A percentile compares a stretch with the other conserved stretches of the same genome.
phyloP scores from a whole-genome alignment of 2,329 filamentous ascomycete genomes.

The Venturiaceae sp. region DNA sequence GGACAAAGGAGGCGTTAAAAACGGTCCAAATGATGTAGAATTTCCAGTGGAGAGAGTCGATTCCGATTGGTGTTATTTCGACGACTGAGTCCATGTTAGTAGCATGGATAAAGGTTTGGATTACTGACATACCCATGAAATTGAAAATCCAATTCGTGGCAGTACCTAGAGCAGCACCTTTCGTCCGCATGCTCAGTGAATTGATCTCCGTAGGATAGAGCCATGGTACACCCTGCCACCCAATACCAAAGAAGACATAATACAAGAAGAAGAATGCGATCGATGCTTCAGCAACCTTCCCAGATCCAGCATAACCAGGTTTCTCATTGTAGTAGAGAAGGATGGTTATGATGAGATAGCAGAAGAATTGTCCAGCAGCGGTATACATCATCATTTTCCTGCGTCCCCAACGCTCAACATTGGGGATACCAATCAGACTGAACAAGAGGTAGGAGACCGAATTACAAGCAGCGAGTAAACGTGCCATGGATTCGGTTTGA shows the following conservation, averaged over 20 bases:
- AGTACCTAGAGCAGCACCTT: conserved; percentile 40
- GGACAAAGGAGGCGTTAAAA: conserved; percentile 38
- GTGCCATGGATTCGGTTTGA: conserved; percentile 35
- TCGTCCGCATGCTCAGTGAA: conserved; percentile 34
- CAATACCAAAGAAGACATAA: conserved; percentile 71
- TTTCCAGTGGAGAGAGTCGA: conserved; percentile 28
- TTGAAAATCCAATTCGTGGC: conserved; percentile 45
- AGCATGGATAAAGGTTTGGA: neutral
- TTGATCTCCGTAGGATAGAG: conserved; percentile 49
- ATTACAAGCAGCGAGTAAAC: conserved; percentile 44
- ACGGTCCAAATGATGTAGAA: conserved; percentile 37
- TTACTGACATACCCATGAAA: conserved; percentile 14
- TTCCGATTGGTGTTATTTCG: conserved; percentile 34
- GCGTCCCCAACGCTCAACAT: conserved; percentile 71
- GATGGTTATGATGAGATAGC: conserved; percentile 45
- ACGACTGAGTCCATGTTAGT: conserved; percentile 18
- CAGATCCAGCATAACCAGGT: conserved; percentile 21
- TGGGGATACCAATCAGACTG: conserved; percentile 30
- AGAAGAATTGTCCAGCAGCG: conserved; percentile 72
- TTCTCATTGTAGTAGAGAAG: conserved; percentile 27
- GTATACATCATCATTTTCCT: conserved; percentile 70
- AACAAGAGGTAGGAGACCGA: conserved; percentile 34
- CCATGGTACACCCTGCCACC: conserved; percentile 56
- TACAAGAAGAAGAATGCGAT: conserved; percentile 50
- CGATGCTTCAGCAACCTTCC: conserved; percentile 24